A percentile compares a stretch with the other conserved stretches of the same genome.
Conservation (phyloP, 495 filamentous ascomycete genomes). For the Aspergillus leporis region DNA sequence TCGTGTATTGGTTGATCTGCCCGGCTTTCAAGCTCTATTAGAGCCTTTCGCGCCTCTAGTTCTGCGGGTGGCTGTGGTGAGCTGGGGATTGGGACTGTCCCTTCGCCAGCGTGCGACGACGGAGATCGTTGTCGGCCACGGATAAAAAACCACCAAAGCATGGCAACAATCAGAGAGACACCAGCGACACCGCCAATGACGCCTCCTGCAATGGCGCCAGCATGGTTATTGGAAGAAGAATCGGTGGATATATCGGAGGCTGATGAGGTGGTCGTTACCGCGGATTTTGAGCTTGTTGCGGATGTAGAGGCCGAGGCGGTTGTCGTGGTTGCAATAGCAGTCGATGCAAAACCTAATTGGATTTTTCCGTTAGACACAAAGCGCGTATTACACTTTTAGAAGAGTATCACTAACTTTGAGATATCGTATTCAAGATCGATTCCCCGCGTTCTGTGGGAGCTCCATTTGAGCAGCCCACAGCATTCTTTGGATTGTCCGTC, state of each 20-base stretch:
- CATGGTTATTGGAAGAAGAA: constrained; percentile 3
- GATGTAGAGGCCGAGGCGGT: constrained; percentile 2
- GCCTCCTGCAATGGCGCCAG: constrained; percentile 17
- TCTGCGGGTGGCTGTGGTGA: background rate
- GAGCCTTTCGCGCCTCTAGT: background rate
- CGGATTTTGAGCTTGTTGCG: background rate
- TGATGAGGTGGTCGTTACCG: background rate
- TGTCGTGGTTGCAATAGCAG: background rate
- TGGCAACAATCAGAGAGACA: constrained; percentile 1
- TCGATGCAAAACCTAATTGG: background rate
- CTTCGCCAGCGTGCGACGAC: background rate
- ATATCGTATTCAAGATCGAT: constrained; percentile 4
- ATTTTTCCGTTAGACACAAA: background rate
- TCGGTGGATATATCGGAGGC: background rate
- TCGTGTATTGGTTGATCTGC: background rate
- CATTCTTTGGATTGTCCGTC: constrained; percentile 4
- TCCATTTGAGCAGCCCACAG: constrained; percentile 10
- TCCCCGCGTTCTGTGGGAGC: background rate
- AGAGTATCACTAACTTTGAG: background rate
- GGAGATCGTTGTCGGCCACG: constrained; percentile 8
- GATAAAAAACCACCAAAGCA: constrained; percentile 7
- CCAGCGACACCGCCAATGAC: constrained; percentile 19
- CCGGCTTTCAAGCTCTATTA: background rate
- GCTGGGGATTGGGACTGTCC: background rate
- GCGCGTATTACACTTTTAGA: background rate